Conservation (phyloP, 805 yeast genomes). For the Maudiozyma saulgeensis region DNA sequence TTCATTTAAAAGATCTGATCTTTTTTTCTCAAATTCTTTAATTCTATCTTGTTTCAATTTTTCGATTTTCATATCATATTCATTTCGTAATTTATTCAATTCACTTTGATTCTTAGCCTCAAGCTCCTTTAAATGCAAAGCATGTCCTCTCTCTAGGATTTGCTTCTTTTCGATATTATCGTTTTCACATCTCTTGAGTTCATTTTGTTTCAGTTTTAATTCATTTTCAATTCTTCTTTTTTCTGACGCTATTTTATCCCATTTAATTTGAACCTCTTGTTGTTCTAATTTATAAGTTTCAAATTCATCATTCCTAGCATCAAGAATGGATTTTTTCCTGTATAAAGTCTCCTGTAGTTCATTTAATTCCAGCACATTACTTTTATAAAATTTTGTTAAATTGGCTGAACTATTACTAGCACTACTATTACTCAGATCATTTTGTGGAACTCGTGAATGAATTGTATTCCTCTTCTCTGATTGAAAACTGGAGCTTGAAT, state of each 20-base stretch:
- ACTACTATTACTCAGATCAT: background rate
- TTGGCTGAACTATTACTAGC: slow-evolving; percentile 4
- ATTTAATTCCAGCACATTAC: slow-evolving; percentile 24
- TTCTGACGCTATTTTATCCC: slow-evolving; percentile 23
- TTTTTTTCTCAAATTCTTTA: slow-evolving; percentile 25
- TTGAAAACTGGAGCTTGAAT: background rate
- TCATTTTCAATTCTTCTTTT: slow-evolving; percentile 19
- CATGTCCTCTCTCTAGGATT: slow-evolving; percentile 25
- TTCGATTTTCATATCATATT: slow-evolving; percentile 32
- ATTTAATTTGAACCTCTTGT: slow-evolving; percentile 17
- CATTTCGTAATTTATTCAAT: slow-evolving; percentile 28
- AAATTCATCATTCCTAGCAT: slow-evolving; percentile 18
- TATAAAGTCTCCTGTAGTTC: slow-evolving; percentile 21
- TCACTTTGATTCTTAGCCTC: slow-evolving; percentile 32
- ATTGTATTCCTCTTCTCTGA: slow-evolving; percentile 1
- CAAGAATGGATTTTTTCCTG: slow-evolving; percentile 19
- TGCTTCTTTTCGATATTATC: slow-evolving; percentile 19
- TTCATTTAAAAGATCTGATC: slow-evolving; percentile 19
- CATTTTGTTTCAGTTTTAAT: slow-evolving; percentile 26
- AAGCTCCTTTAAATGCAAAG: slow-evolving; percentile 27
- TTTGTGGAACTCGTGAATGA: background rate
- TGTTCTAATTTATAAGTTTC: slow-evolving; percentile 11
- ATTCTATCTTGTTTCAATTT: slow-evolving; percentile 30
- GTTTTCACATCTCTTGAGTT: slow-evolving; percentile 24
- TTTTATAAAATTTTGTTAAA: slow-evolving; percentile 25